Evolutionary conservation across 2,329 filamentous ascomycete genomes (phyloP).

Genomic region (Helotiales sp.): DNA sequence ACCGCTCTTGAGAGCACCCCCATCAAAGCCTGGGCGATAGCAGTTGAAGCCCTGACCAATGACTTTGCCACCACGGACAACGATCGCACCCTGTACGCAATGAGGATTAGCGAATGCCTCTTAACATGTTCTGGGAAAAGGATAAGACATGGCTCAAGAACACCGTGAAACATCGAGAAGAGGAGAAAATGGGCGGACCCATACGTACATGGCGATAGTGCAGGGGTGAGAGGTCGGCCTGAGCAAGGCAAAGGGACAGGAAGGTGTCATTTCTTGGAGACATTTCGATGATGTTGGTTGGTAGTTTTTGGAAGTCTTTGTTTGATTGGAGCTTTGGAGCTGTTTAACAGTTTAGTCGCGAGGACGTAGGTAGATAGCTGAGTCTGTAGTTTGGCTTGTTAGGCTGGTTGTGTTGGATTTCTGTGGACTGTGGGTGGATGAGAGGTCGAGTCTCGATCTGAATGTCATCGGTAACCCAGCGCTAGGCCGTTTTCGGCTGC

Average conservation of each 20-base stretch:
- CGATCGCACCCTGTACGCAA: constrained; percentile 54
- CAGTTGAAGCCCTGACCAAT: constrained; percentile 58
- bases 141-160: too few relatives aligned
- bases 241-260: constrained; percentile 55
- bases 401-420: neutral
- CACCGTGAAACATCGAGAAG: too few relatives aligned
- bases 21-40: constrained; percentile 54
- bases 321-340: neutral
- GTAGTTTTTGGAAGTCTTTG: neutral
- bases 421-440: neutral
- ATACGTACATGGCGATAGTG: constrained; percentile 56
- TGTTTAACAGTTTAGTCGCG: neutral
- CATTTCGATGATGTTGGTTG: constrained; percentile 27
- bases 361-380: neutral
- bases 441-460: neutral
- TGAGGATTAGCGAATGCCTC: too few relatives aligned
- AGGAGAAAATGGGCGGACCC: too few relatives aligned
- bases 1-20: constrained; percentile 55
- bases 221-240: constrained; percentile 55
- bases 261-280: constrained; percentile 50
- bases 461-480: neutral
- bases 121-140: too few relatives aligned
- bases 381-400: neutral
- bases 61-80: constrained; percentile 58
- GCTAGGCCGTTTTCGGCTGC: neutral